A percentile compares a stretch with the other conserved stretches of the same genome.
Evolutionary conservation across 2,329 filamentous ascomycete genomes (phyloP).

Genomic region (Conoideocrella luteorostrata): DNA sequence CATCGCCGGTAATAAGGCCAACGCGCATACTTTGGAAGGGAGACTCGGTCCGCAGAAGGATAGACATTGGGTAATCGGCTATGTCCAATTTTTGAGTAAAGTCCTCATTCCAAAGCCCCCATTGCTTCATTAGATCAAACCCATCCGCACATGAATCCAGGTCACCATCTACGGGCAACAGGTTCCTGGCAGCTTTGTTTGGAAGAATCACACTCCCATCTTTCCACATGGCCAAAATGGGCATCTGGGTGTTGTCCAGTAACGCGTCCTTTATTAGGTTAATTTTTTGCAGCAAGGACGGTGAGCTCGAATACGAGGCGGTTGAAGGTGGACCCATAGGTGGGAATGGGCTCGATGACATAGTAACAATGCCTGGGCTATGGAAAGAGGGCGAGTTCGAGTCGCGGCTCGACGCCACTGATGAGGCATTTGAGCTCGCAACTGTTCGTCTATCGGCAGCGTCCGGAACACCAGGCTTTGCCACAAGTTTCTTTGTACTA

Average conservation of each 20-base stretch:
- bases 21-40: conserved; percentile 54
- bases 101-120: conserved; percentile 58
- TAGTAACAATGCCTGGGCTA: conserved; percentile 46
- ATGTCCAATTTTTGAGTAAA: conserved; percentile 53
- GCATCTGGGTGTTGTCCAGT: conserved; percentile 67
- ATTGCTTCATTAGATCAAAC: conserved; percentile 52
- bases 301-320: conserved; percentile 46
- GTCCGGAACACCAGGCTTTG: conserved; percentile 34
- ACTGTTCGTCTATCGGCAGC: conserved; percentile 41
- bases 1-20: conserved; percentile 52
- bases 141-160: conserved; percentile 37
- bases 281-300: conserved; percentile 66
- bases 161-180: conserved; percentile 40
- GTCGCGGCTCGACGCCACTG: conserved; percentile 40
- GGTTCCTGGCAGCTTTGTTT: conserved; percentile 55
- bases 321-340: conserved; percentile 59
- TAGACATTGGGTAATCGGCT: conserved; percentile 60
- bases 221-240: conserved; percentile 75
- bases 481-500: conserved; percentile 30
- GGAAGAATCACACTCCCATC: conserved; percentile 68
- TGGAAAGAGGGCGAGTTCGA: conserved; percentile 40
- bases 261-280: conserved; percentile 71
- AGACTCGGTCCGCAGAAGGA: conserved; percentile 54
- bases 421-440: conserved; percentile 37
- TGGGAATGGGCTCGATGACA: conserved; percentile 56